Evolutionary conservation across 148 eudicot species (phyloP).

Genomic region (Salicornia ramosissima): DNA sequence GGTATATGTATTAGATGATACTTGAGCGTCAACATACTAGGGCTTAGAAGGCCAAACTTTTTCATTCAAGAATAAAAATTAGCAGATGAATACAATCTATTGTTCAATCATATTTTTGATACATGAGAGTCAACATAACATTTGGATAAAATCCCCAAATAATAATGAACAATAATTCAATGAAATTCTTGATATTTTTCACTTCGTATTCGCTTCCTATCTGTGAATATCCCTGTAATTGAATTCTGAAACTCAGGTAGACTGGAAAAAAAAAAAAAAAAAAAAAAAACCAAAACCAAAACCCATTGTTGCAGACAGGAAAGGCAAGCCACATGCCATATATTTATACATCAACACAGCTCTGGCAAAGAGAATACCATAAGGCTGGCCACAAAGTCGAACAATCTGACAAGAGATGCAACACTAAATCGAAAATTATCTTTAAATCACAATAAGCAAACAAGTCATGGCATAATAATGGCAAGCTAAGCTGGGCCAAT

Average conservation of each 20-base stretch:
- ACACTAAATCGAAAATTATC: constrained; percentile 7
- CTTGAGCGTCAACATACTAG: too few species aligned
- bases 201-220: not conserved
- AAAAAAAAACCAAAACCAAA: not conserved
- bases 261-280: not conserved
- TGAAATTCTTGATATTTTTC: too few species aligned
- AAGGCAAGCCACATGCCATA: not conserved
- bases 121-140: too few species aligned
- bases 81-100: too few species aligned
- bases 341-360: constrained; percentile 9
- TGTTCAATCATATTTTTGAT: too few species aligned
- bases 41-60: too few species aligned
- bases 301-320: not conserved
- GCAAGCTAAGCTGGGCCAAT: constrained; percentile 18
- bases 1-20: too few species aligned
- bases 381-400: not conserved
- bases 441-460: not conserved
- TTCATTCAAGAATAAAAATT: too few species aligned
- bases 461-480: constrained; percentile 6
- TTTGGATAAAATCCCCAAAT: too few species aligned
- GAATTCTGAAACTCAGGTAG: not conserved
- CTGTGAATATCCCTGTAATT: not conserved
- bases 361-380: constrained; percentile 4
- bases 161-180: too few species aligned
- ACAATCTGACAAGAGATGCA: constrained; percentile 1